phyloP scores from a whole-genome alignment of 305 asterid species.

The Rubia peregrina region DNA sequence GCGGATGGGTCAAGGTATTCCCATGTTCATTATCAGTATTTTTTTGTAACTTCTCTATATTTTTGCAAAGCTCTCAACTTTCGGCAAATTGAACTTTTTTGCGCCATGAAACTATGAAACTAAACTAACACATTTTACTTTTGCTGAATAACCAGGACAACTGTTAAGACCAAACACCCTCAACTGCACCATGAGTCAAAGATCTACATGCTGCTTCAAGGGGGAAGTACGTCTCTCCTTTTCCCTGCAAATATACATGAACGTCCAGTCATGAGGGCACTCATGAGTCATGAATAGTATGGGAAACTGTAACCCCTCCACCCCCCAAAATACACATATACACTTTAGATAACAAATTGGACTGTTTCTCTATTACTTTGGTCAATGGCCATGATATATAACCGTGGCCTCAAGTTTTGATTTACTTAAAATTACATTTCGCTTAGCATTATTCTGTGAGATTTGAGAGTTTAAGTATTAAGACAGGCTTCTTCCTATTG shows the following conservation, averaged over 20 bases:
- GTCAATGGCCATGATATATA: neutral
- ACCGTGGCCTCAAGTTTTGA: neutral
- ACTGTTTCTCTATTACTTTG: neutral
- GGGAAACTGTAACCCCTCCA: neutral
- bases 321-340: no score
- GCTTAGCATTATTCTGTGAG: neutral
- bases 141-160: conserved; percentile 49
- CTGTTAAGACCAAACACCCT: conserved; percentile 81
- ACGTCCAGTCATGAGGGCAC: neutral
- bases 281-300: neutral
- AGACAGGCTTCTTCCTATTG: neutral
- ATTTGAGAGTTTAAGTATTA: neutral
- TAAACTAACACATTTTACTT: conserved; percentile 2
- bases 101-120: no score
- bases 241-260: neutral
- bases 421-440: neutral
- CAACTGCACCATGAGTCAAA: conserved; percentile 93
- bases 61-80: neutral
- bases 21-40: neutral
- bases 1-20: neutral
- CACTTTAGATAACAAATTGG: no score
- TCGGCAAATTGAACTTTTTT: neutral
- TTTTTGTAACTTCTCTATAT: neutral
- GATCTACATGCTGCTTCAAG: conserved; percentile 86
- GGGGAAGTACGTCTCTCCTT: conserved; percentile 67